Evolutionary conservation across 805 yeast species (phyloP).

Genomic region (Saturnispora saitoi): DNA sequence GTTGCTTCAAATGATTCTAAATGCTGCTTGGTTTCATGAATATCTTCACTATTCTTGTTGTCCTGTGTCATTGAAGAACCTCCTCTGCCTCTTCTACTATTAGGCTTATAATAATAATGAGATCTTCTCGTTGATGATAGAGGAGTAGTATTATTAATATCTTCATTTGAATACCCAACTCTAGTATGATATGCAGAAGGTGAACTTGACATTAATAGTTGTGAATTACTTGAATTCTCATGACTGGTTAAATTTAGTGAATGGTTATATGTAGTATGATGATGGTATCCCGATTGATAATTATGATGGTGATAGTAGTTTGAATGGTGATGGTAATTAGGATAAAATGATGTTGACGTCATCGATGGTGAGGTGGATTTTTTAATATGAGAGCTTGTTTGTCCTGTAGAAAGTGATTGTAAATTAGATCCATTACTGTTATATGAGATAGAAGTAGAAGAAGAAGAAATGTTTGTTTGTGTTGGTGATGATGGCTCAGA

Average conservation of each 20-base stretch:
- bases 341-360: constrained; percentile 1
- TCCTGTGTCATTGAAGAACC: constrained; percentile 10
- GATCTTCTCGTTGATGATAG: constrained; percentile 22
- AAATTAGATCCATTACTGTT: constrained; percentile 8
- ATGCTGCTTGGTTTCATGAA: neutral
- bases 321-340: constrained; percentile 2
- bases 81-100: constrained; percentile 11
- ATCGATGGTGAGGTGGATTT: constrained; percentile 6
- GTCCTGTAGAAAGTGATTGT: constrained; percentile 7
- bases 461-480: constrained; percentile 14
- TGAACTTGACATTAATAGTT: constrained; percentile 9
- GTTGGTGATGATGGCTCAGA: constrained; percentile 20
- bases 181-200: constrained; percentile 5
- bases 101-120: constrained; percentile 20
- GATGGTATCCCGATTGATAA: constrained; percentile 7
- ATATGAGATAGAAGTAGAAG: constrained; percentile 14
- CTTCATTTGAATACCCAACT: neutral
- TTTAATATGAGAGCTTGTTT: neutral
- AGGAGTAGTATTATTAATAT: constrained; percentile 2
- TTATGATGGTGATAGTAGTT: constrained; percentile 4
- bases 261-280: constrained; percentile 5
- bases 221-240: neutral
- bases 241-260: constrained; percentile 4
- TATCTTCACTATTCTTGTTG: neutral
- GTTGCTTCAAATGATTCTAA: neutral